Evolutionary conservation across 805 yeast species (phyloP).

Genomic region (Sungouiella thailandica): DNA sequence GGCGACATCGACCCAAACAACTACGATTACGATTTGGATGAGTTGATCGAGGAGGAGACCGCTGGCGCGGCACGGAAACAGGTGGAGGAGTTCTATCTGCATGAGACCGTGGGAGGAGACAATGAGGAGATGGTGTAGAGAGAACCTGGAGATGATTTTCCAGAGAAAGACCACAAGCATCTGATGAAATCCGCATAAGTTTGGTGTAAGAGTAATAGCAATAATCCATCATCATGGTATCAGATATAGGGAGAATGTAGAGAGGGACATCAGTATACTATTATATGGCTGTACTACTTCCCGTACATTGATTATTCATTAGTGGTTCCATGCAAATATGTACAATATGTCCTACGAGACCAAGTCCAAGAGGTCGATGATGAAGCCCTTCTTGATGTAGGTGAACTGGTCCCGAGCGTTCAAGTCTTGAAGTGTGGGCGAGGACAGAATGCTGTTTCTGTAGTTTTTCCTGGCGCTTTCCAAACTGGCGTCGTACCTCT

Average conservation of each 20-base stretch:
- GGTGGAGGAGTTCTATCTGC: constrained; percentile 8
- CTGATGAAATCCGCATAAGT: too few species aligned
- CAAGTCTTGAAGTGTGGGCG: not conserved
- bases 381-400: constrained; percentile 3
- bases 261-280: too few species aligned
- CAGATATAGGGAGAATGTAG: too few species aligned
- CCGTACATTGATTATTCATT: too few species aligned
- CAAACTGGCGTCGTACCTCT: not conserved
- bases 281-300: too few species aligned
- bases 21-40: constrained; percentile 42
- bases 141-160: not conserved
- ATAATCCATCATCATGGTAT: too few species aligned
- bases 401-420: constrained; percentile 1
- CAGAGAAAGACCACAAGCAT: too few species aligned
- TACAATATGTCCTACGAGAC: not conserved
- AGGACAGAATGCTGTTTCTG: not conserved
- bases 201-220: too few species aligned
- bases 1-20: constrained; percentile 35
- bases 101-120: constrained; percentile 10
- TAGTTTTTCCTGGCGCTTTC: not conserved
- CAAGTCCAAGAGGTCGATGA: constrained; percentile 2
- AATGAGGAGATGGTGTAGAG: constrained; percentile 14
- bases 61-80: constrained; percentile 15
- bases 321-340: not conserved
- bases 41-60: constrained; percentile 34